Evolutionary conservation across 352 stramenopile species (phyloP), one percentile per base, ranked within the genome.

Genomic region (Aphanomyces astaci): DNA sequence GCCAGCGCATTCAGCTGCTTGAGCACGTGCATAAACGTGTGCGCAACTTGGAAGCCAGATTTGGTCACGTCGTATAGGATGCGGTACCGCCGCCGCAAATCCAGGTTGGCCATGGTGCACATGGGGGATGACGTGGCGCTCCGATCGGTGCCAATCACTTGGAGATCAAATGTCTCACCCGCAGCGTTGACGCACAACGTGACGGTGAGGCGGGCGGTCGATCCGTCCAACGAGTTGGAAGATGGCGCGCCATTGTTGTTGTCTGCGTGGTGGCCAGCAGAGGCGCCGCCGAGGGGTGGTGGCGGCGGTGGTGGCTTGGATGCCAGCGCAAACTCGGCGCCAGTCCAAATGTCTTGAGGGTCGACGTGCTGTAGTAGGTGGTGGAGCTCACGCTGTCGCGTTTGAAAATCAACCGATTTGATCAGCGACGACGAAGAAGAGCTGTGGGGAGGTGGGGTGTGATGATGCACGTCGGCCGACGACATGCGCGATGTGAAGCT

Each of bases 381-480:
- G 72, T 94, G 85, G 36, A 94, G 75, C 65, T 94, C 85, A 9
- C 85, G 73, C n/a, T 92, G 68, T n/a, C 83, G 81, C 62, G 85
- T 94, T 72, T 94, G 85, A 56, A 90, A 78, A 70, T 94, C 85
- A 31, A 94, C 85, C 53, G 77, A 89, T 73, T 93, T 93, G 68
- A 93, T 93, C 27, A 87, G 81, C 53, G 75, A 88, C 48, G 36
- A 7, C 7, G 36, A 43, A 43, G 15, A 43, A 7, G 36, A 15
- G 7, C 7, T 15, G 36, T 43, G 36, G 36, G 7, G 36, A 15
- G 36, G 36, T 43, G 7, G 36, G 7, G 7, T 15, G 36, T 43
- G 36, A 15, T 43, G 36, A 15, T 43, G 36, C 7, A 43, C 36
- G 36, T 81, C 73, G 72, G 13, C 72, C 68, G 51, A 62, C 22